Conservation (phyloP, 139 green algal genomes). For the Coccomyxa sp. region DNA sequence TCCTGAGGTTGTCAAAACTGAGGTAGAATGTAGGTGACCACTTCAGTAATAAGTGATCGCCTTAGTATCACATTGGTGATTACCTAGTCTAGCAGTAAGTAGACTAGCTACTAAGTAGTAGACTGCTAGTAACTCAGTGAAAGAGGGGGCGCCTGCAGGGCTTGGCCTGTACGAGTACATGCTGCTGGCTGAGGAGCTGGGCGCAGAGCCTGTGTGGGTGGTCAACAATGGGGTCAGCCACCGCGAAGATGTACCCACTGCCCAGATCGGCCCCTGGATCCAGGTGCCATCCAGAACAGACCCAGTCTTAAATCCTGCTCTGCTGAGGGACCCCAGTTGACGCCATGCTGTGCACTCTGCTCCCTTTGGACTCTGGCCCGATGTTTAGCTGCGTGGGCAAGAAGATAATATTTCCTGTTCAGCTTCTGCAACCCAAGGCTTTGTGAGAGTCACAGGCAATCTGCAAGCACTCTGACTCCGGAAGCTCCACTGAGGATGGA, state of each 20-base stretch:
- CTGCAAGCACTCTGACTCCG: background rate
- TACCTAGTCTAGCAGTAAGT: too few relatives aligned
- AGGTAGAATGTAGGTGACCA: background rate
- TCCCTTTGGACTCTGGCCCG: background rate
- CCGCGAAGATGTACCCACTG: conserved; percentile 21
- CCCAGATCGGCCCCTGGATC: conserved; percentile 5
- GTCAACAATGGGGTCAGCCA: conserved; percentile 50
- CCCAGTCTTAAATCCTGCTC: background rate
- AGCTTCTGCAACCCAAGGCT: background rate
- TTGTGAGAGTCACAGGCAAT: background rate
- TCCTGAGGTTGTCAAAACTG: background rate
- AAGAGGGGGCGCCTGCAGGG: conserved; percentile 3
- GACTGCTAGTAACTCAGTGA: too few relatives aligned
- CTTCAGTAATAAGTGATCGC: too few relatives aligned
- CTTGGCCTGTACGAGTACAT: conserved; percentile 72
- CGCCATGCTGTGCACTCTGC: background rate
- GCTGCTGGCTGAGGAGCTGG: conserved; percentile 49
- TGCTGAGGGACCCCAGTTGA: background rate
- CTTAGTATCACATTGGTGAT: too few relatives aligned
- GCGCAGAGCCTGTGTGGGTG: conserved; percentile 58
- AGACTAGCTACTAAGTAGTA: too few relatives aligned
- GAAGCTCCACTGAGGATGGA: background rate
- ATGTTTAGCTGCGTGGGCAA: background rate
- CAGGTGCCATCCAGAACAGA: conserved; percentile 1
- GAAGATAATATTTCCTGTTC: background rate